Percentiles rank a stretch among this genome's conserved stretches.
Evolutionary conservation across 192 early-diverging fungal species (phyloP).

Genomic region (Dissophora ornata): DNA sequence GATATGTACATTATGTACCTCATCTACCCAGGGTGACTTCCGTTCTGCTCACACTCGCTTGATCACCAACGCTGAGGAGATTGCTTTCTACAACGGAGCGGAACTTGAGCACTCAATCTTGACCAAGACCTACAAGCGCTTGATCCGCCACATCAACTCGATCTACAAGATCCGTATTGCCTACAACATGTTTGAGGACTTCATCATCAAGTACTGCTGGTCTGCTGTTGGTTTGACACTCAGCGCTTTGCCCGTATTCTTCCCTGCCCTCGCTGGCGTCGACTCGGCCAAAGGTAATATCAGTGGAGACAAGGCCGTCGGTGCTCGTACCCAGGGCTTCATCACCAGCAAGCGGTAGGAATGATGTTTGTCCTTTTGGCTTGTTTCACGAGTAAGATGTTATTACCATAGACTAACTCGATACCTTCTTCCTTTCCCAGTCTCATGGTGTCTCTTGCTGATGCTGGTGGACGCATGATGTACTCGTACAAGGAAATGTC

Average conservation of each 20-base stretch:
- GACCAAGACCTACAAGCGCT: conserved; percentile 75
- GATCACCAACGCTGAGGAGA: conserved; percentile 96
- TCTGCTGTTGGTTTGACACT: conserved; percentile 88
- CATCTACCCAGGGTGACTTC: conserved; percentile 78
- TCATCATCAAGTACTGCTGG: conserved; percentile 98
- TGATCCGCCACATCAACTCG: conserved; percentile 89
- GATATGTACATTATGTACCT: too few species aligned
- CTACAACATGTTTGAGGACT: conserved; percentile 95
- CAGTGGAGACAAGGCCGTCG: conserved; percentile 56
- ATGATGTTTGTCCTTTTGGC: too few species aligned
- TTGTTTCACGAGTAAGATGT: not conserved
- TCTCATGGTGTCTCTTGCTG: conserved; percentile 87
- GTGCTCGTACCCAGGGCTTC: conserved; percentile 82
- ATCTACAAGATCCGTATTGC: conserved; percentile 89
- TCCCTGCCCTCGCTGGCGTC: conserved; percentile 66
- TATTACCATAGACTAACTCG: not conserved
- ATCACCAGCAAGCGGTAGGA: conserved; percentile 88
- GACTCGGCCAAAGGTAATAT: conserved; percentile 45
- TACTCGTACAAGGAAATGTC: conserved; percentile 94
- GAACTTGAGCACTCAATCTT: conserved; percentile 88
- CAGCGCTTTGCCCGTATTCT: conserved; percentile 90
- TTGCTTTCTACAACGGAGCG: conserved; percentile 92
- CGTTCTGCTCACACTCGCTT: conserved; percentile 93
- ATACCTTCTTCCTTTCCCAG: conserved; percentile 38
- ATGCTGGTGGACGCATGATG: conserved; percentile 97